Percentiles rank a stretch among this genome's conserved stretches.
phyloP scores from a whole-genome alignment of 129 eudicot species.

The Tagetes erecta region DNA sequence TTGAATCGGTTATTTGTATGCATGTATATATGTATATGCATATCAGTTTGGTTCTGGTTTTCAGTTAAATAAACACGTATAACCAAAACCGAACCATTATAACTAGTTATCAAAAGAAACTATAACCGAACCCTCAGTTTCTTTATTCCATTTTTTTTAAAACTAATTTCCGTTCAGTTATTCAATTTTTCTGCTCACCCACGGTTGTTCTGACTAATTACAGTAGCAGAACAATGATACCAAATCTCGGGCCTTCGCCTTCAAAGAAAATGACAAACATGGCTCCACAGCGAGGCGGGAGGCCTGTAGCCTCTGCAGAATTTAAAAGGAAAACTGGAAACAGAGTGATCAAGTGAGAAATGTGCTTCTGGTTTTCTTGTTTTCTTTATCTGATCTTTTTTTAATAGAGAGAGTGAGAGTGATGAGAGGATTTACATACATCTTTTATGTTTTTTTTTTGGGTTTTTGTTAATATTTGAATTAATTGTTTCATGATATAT shows the following conservation, averaged over 20 bases:
- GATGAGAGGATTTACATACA: conserved; percentile 34
- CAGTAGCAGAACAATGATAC: conserved; percentile 47
- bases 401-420: conserved; percentile 37
- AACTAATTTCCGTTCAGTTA: neutral
- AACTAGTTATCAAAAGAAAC: too few species aligned
- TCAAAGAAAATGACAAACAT: conserved; percentile 47
- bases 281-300: conserved; percentile 45
- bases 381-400: conserved; percentile 14
- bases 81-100: too few species aligned
- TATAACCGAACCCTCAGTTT: neutral
- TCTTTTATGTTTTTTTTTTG: conserved; percentile 7
- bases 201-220: conserved; percentile 6
- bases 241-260: conserved; percentile 55
- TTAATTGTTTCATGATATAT: conserved; percentile 20
- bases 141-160: too few species aligned
- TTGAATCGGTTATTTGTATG: too few species aligned
- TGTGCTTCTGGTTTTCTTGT: conserved; percentile 12
- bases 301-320: conserved; percentile 51
- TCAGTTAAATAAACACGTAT: too few species aligned
- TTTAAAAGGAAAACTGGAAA: conserved; percentile 63
- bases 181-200: neutral
- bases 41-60: too few species aligned
- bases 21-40: too few species aligned
- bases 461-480: conserved; percentile 29
- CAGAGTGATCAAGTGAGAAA: conserved; percentile 44